Conservation (phyloP, 2,329 filamentous ascomycete genomes). For the Fragosphaeria purpurea region DNA sequence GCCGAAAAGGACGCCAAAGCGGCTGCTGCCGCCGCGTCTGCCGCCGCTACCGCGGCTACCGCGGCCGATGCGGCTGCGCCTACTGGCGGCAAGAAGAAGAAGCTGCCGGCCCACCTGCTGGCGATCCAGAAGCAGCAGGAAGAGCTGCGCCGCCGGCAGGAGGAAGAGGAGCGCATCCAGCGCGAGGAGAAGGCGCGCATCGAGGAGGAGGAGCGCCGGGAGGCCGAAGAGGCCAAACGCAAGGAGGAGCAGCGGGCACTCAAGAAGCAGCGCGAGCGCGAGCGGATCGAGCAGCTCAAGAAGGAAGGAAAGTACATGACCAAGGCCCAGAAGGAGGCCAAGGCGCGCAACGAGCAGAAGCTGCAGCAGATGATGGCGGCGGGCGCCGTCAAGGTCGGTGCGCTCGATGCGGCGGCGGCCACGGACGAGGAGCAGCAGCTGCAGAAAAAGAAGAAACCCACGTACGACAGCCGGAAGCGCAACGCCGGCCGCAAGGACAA, state of each 20-base stretch:
- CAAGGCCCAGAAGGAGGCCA: slow-evolving; percentile 76
- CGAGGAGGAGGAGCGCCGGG: slow-evolving; percentile 54
- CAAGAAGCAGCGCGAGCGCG: slow-evolving; percentile 81
- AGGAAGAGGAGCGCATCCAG: slow-evolving; percentile 47
- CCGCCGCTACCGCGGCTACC: slow-evolving; percentile 24
- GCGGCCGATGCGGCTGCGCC: slow-evolving; percentile 28
- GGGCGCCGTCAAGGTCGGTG: slow-evolving; percentile 58
- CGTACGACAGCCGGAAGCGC: slow-evolving; percentile 62
- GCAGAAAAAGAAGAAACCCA: slow-evolving; percentile 58
- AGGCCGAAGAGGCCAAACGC: slow-evolving; percentile 57
- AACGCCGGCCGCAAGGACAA: slow-evolving; percentile 51
- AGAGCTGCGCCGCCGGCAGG: slow-evolving; percentile 54
- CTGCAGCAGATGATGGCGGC: slow-evolving; percentile 77
- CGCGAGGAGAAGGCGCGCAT: slow-evolving; percentile 56
- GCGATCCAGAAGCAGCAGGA: slow-evolving; percentile 77
- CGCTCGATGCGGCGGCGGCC: slow-evolving; percentile 36
- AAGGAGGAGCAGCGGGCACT: slow-evolving; percentile 63
- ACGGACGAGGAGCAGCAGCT: slow-evolving; percentile 37
- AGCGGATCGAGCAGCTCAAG: slow-evolving; percentile 77
- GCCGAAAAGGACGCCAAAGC: slow-evolving; percentile 38
- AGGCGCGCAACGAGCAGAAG: slow-evolving; percentile 67
- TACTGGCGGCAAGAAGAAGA: slow-evolving; percentile 71
- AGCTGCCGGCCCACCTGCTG: slow-evolving; percentile 65
- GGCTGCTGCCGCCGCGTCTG: slow-evolving; percentile 32
- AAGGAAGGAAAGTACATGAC: slow-evolving; percentile 80